These are phyloP conservation scores for Calycina herbarum DNA, from an alignment of 2,329 filamentous ascomycete genomes.

Conservation along the genomic window DNA sequence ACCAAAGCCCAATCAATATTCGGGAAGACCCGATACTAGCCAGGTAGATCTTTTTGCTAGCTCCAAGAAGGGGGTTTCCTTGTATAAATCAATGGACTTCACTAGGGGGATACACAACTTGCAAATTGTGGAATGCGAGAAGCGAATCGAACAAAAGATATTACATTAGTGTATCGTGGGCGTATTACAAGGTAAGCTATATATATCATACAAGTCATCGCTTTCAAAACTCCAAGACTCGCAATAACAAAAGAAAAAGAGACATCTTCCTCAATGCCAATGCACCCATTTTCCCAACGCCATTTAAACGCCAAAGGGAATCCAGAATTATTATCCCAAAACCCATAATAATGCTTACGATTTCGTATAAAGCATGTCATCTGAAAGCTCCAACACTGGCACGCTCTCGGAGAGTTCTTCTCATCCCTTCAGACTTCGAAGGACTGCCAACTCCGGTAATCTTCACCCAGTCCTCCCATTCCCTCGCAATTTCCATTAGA, in stretches of 20 bases:
- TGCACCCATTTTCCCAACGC: neutral
- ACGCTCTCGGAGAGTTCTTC: slow-evolving; percentile 34
- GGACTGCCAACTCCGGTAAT: slow-evolving; percentile 47
- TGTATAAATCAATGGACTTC: neutral
- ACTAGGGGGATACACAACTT: neutral
- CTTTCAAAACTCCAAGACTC: neutral
- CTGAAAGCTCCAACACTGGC: slow-evolving; percentile 36
- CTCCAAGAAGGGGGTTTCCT: neutral
- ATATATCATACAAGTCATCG: slow-evolving; percentile 10
- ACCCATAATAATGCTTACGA: neutral
- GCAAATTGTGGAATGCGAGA: neutral
- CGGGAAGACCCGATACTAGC: too few species aligned
- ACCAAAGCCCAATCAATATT: too few species aligned
- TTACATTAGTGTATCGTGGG: slow-evolving; percentile 20
- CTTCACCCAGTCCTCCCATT: slow-evolving; percentile 87
- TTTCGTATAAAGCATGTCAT: slow-evolving; percentile 17
- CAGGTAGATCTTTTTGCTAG: too few species aligned
- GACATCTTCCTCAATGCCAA: neutral
- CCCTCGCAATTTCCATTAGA: slow-evolving; percentile 89
- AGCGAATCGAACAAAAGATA: slow-evolving; percentile 6
- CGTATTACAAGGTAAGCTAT: slow-evolving; percentile 6
- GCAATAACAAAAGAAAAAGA: neutral
- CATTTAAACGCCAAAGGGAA: neutral
- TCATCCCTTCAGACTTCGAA: slow-evolving; percentile 30
- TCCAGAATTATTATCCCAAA: neutral